Percentiles rank a stretch among this genome's conserved stretches.
Conservation (phyloP, 176 grass and related monocot species). For the Oryza meyeriana region DNA sequence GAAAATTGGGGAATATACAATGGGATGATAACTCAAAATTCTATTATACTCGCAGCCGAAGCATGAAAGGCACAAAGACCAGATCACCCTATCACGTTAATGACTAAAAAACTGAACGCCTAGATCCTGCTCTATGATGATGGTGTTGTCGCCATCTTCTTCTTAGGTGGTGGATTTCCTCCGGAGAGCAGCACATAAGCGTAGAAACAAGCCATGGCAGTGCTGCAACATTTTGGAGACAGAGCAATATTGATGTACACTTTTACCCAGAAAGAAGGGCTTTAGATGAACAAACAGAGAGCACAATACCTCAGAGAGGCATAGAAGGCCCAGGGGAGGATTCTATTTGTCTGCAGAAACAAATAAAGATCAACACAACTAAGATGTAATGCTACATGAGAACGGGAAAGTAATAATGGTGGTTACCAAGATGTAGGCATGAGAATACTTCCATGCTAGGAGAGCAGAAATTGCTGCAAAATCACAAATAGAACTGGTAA, state of each 20-base stretch:
- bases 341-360: slow-evolving; percentile 51
- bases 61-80: not conserved
- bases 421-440: slow-evolving; percentile 58
- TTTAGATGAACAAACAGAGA: not conserved
- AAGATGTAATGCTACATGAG: not conserved
- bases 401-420: not conserved
- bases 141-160: slow-evolving; percentile 36
- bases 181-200: slow-evolving; percentile 48
- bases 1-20: slow-evolving; percentile 30
- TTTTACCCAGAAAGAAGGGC: not conserved
- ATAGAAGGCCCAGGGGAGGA: slow-evolving; percentile 67
- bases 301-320: slow-evolving; percentile 53
- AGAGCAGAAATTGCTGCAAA: slow-evolving; percentile 53
- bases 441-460: slow-evolving; percentile 59
- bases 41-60: not conserved
- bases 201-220: slow-evolving; percentile 56
- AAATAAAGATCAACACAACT: slow-evolving; percentile 10
- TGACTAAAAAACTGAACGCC: not conserved
- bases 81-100: not conserved
- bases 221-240: slow-evolving; percentile 31
- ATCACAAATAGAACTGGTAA: not conserved
- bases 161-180: slow-evolving; percentile 65
- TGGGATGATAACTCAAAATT: not conserved
- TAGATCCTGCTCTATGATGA: slow-evolving; percentile 1
- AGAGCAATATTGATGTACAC: not conserved